Evolutionary conservation across 345 rosid genomes (phyloP).

Genomic region (Anastatica hierochuntica): DNA sequence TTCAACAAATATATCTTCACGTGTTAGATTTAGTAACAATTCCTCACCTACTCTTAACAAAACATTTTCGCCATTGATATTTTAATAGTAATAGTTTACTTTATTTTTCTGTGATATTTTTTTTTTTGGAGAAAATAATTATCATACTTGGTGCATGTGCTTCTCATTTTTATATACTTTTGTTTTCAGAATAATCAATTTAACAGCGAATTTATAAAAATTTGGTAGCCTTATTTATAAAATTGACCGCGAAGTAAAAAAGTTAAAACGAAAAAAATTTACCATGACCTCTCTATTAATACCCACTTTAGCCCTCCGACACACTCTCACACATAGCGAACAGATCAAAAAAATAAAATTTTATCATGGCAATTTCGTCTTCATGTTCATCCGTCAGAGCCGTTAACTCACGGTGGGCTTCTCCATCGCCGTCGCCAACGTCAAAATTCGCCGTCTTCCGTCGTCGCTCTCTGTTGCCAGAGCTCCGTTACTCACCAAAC

Average conservation of each 20-base stretch:
- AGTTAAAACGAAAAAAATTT: too few species aligned
- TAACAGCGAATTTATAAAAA: neutral
- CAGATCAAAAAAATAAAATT: neutral
- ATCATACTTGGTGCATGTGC: constrained; percentile 14
- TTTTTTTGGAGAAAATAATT: neutral
- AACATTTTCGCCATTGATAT: neutral
- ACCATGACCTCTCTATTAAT: constrained; percentile 6
- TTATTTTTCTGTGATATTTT: neutral
- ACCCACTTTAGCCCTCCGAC: constrained; percentile 5
- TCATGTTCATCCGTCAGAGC: constrained; percentile 30
- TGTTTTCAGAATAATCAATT: neutral
- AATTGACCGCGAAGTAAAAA: constrained; percentile 7
- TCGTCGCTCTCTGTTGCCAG: neutral
- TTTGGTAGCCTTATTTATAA: neutral
- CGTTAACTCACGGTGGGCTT: constrained; percentile 16
- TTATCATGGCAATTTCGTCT: constrained; percentile 23
- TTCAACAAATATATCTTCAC: neutral
- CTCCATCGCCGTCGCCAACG: constrained; percentile 5
- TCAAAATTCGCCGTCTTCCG: constrained; percentile 11
- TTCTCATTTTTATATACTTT: constrained; percentile 2
- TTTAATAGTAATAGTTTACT: neutral
- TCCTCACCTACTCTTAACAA: neutral
- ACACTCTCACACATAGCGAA: constrained; percentile 10
- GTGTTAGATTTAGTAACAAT: neutral
- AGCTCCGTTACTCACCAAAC: constrained; percentile 19